These are phyloP conservation scores for Elsinoe arachidis DNA, from an alignment of 2,329 filamentous ascomycete genomes.

Conservation along the genomic window DNA sequence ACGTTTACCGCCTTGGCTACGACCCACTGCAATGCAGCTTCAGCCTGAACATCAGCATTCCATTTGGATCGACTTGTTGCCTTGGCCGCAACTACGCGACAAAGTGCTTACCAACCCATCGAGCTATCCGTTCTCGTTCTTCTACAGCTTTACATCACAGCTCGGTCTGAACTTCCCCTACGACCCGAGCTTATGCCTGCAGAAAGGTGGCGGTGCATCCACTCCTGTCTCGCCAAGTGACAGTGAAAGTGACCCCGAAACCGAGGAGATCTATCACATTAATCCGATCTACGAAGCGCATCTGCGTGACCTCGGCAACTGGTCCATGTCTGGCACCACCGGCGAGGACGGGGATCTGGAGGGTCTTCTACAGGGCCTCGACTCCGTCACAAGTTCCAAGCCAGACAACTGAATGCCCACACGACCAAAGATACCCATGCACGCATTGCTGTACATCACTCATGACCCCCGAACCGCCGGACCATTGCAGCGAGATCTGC, in stretches of 20 bases:
- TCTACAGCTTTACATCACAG: constrained; percentile 70
- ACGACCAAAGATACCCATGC: background rate
- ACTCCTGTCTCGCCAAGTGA: constrained; percentile 17
- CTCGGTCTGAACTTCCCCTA: constrained; percentile 79
- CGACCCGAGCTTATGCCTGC: constrained; percentile 60
- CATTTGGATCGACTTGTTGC: constrained; percentile 73
- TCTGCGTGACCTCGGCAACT: constrained; percentile 65
- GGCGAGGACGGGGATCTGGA: constrained; percentile 41
- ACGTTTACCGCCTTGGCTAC: constrained; percentile 63
- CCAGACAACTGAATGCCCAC: background rate
- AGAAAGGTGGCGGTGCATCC: constrained; percentile 22
- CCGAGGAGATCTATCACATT: constrained; percentile 59
- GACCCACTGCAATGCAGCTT: constrained; percentile 57
- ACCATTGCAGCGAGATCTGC: no score
- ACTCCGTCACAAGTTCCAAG: background rate
- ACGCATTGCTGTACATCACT: no score
- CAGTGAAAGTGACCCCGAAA: constrained; percentile 16
- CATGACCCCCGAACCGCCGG: no score
- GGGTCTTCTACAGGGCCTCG: constrained; percentile 9
- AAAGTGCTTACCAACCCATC: constrained; percentile 42
- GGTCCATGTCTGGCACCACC: constrained; percentile 48
- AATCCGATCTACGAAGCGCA: constrained; percentile 84
- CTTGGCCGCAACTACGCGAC: constrained; percentile 71
- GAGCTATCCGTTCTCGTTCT: constrained; percentile 66
- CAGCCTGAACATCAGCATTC: constrained; percentile 64